Conservation (phyloP, 1,284 basidiomycete genomes). For the Thecaphora frezii region DNA sequence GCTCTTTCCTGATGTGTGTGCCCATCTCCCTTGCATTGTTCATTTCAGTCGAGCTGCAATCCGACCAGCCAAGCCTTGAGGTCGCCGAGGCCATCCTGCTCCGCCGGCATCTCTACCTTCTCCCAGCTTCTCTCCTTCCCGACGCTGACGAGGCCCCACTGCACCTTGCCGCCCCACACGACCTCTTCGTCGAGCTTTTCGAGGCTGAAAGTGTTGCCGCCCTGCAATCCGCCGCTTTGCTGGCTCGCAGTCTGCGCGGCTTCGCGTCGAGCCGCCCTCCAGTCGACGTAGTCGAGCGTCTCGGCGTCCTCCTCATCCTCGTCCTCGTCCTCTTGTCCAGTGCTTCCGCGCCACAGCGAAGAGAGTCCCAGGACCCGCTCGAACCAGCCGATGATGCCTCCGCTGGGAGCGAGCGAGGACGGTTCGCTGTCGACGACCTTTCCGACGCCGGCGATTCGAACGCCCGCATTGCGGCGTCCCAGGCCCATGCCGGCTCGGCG, state of each 20-base stretch:
- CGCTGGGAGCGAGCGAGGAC: background rate
- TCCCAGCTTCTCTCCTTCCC: slow-evolving; percentile 27
- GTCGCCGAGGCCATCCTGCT: slow-evolving; percentile 8
- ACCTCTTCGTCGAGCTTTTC: slow-evolving; percentile 44
- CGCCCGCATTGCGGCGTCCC: slow-evolving; percentile 20
- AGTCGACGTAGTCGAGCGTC: slow-evolving; percentile 49
- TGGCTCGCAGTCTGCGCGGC: slow-evolving; percentile 4
- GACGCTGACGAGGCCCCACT: slow-evolving; percentile 38
- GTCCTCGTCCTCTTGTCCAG: slow-evolving; percentile 11
- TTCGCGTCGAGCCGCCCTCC: slow-evolving; percentile 15
- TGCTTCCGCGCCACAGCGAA: background rate
- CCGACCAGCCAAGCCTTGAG: slow-evolving; percentile 29
- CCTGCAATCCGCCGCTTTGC: slow-evolving; percentile 1
- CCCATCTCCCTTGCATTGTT: no score
- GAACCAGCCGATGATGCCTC: slow-evolving; percentile 36
- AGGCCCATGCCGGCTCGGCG: slow-evolving; percentile 45
- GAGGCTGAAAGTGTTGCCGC: slow-evolving; percentile 22
- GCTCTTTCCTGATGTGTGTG: no score
- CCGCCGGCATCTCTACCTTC: slow-evolving; percentile 1
- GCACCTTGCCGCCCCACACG: slow-evolving; percentile 37
- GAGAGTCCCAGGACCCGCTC: slow-evolving; percentile 20
- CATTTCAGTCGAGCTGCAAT: slow-evolving; percentile 9
- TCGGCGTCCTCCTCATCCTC: slow-evolving; percentile 44
- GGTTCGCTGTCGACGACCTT: slow-evolving; percentile 32
- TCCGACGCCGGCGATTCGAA: slow-evolving; percentile 48